Conservation (phyloP, 345 rosid genomes). For the Pelargonium nanum region DNA sequence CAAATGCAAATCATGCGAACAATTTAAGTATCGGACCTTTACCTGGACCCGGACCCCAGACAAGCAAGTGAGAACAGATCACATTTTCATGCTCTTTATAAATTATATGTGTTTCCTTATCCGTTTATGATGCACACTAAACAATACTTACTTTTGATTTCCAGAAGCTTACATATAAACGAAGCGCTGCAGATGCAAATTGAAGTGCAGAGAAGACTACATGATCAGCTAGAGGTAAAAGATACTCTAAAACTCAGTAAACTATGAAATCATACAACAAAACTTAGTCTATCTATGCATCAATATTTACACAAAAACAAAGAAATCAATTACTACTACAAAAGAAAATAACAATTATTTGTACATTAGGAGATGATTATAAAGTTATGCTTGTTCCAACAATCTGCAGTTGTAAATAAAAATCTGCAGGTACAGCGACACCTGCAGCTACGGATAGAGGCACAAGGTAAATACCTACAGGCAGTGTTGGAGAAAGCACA, state of each 20-base stretch:
- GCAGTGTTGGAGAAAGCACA: conserved; percentile 26
- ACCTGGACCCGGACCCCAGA: conserved; percentile 17
- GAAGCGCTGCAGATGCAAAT: conserved; percentile 24
- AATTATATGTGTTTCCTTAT: too few species aligned
- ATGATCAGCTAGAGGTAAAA: conserved; percentile 25
- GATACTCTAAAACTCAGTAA: neutral
- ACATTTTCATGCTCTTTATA: neutral
- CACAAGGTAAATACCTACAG: conserved; percentile 31
- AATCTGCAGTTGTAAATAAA: neutral
- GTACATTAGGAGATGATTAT: too few species aligned
- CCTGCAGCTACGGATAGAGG: conserved; percentile 33
- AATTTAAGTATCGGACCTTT: conserved; percentile 13
- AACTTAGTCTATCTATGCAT: too few species aligned
- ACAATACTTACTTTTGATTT: neutral
- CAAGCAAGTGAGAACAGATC: conserved; percentile 11
- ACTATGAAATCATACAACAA: too few species aligned
- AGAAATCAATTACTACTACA: neutral
- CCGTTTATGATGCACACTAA: too few species aligned
- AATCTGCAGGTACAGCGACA: conserved; percentile 28
- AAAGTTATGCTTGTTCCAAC: too few species aligned
- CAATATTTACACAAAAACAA: too few species aligned
- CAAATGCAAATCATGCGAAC: conserved; percentile 8
- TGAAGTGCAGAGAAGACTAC: conserved; percentile 21
- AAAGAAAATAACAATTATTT: too few species aligned
- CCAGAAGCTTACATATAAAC: conserved; percentile 10